Evolutionary conservation across 441 rosid species (phyloP), one percentile per base, ranked within the genome.

Genomic region (Arabidopsis hybrid): DNA sequence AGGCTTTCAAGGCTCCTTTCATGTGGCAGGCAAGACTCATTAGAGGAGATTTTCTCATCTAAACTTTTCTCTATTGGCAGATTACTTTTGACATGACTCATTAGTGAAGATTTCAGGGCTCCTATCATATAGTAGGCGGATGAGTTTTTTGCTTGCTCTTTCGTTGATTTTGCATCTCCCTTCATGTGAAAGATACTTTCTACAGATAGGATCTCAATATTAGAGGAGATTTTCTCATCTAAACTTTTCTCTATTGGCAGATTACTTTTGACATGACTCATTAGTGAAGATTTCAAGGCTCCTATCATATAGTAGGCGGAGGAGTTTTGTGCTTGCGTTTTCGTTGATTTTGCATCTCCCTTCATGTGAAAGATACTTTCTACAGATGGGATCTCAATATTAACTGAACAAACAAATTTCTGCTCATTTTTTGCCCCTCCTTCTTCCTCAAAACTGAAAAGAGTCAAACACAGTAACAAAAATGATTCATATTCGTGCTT

Each of bases 281-380:
- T 80, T 56, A 77, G 7, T 77, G 50, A 55, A 72, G 72, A 45
- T 42, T 12, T 74, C 52, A 88, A 76, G 43, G 85, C 66, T 10
- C 74, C 83, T 46, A 86, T 73, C 86, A 90, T 81, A 14, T 63
- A 66, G 51, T 82, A 84, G 61, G 92, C 87, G 11, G 91, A 87
- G 34, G 91, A 90, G 66, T 78, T 83, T 71, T 90, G 85, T 31
- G 92, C 88, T 35, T 84, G 85, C 71, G 68, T 85, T 5, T 83
- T 71, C 61, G 83, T 80, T 1, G 79, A 18, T 72, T 73, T 85
- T 59, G 68, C 81, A 3, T 85, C 90, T 72, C 91, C 94, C 8
- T 0, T 56, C 55, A 79, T 81, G 17, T 31, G 58, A 12, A 84
- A 61, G 13, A 61, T 52, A 34, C 84, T 83, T 46, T 85, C 69